phyloP scores from a whole-genome alignment of 805 yeast genomes.

The Sugiyamaella lignohabitans region DNA sequence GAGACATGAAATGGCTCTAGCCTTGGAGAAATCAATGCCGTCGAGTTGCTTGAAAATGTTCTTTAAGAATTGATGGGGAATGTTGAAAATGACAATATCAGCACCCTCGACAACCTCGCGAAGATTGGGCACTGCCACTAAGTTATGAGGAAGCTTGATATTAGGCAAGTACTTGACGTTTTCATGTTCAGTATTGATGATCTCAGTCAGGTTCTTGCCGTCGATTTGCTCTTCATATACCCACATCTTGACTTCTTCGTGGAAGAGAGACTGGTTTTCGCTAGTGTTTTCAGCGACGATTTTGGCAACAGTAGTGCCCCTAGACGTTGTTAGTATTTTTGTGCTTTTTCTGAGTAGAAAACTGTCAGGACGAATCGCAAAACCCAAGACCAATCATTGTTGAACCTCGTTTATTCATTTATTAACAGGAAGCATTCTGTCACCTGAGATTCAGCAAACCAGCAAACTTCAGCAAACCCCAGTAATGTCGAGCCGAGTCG shows the following conservation, averaged over 20 bases:
- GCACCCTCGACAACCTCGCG: conserved; percentile 70
- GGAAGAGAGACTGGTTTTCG: conserved; percentile 65
- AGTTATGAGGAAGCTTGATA: conserved; percentile 76
- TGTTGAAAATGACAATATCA: conserved; percentile 84
- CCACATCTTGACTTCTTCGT: conserved; percentile 86
- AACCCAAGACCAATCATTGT: too few relatives aligned
- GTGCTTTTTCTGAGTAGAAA: too few relatives aligned
- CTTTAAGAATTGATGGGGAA: conserved; percentile 93
- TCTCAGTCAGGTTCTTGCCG: conserved; percentile 78
- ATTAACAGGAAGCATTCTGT: too few relatives aligned
- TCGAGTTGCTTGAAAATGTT: conserved; percentile 67
- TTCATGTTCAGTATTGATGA: conserved; percentile 84
- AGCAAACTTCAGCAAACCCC: too few relatives aligned
- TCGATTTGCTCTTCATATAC: conserved; percentile 77
- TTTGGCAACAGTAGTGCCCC: conserved; percentile 95
- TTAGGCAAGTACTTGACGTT: conserved; percentile 93
- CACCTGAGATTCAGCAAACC: too few relatives aligned
- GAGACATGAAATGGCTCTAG: conserved; percentile 89
- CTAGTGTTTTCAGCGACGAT: conserved; percentile 84
- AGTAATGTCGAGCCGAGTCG: too few relatives aligned
- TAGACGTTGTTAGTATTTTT: conserved; percentile 7
- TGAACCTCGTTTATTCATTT: too few relatives aligned
- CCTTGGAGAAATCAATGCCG: conserved; percentile 63
- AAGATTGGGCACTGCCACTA: conserved; percentile 81
- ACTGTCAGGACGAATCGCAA: too few relatives aligned